Evolutionary conservation across 2,329 filamentous ascomycete species (phyloP), one percentile per base, ranked within the genome.

Genomic region (Fusarium annulatum): DNA sequence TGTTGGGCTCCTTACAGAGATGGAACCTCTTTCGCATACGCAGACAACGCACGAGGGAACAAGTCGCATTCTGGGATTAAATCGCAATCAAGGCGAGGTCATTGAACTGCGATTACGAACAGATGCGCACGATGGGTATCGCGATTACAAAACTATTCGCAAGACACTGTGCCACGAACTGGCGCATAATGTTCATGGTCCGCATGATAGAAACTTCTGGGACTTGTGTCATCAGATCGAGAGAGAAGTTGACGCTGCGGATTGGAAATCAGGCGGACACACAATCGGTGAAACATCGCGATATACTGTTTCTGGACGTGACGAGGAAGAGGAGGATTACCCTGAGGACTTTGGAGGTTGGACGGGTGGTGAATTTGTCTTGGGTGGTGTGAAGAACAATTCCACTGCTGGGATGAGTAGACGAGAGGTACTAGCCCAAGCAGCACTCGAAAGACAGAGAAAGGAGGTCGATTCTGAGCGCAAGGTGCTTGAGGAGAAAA

Each of bases 101-200:
- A 97, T 99, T 64, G 95, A 98, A 86, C 83, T 99, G 69, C 87
- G 96, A 0, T 84, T 99, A 41, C 87, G 96, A n/a, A 98, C 96
- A 3, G 96, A 99, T 83, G 94, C 93, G 6, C 94, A 96, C 80
- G 95, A 97, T 81, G 96, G 96, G 2, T 98, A 97, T 79, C 86
- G 96, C 42, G 94, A 98, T 80, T 99, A 98, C 84, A 92, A 92
- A 77, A 95, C 93, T 0, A 97, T 99, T 55, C 89, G 96, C 58
- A 94, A 93, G 76, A 98, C 96, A 51, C 86, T 99, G 18, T 98
- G 96, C 80, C 96, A 99, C 84, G 96, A 99, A 85, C 86, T 99
- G 23, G 92, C 95, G 74, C 96, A 99, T 82, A 98, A 97, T 77
- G 94, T 97, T 15, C 92, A 93, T 83, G 87, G 93, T 0, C 90